A percentile compares a stretch with the other conserved stretches of the same genome.
These are phyloP conservation scores for Leishmania mexicana DNA, from an alignment of 208 protist species.

Conservation along the genomic window DNA sequence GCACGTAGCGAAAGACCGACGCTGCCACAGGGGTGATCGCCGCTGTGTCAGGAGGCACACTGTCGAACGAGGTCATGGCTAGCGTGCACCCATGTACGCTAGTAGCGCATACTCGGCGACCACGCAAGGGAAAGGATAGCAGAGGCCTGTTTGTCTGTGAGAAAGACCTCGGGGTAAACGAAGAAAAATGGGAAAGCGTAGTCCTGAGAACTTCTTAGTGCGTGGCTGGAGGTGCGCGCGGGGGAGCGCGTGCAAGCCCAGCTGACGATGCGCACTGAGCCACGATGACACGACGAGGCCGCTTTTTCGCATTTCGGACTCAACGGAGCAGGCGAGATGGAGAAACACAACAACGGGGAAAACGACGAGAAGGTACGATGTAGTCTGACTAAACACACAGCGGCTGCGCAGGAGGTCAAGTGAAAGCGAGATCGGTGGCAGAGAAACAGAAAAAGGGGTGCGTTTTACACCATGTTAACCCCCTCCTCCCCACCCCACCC, in stretches of 20 bases:
- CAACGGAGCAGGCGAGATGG: background rate
- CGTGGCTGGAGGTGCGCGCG: background rate
- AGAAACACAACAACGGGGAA: background rate
- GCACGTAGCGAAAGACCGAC: constrained; percentile 12
- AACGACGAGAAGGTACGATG: background rate
- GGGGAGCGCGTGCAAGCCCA: background rate
- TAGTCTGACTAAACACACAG: background rate
- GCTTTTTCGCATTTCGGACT: background rate
- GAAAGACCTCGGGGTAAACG: background rate
- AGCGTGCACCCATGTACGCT: background rate
- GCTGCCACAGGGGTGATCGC: constrained; percentile 18
- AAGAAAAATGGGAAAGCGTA: background rate
- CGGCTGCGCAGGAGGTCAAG: background rate
- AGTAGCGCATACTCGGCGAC: background rate
- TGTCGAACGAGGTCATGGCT: constrained; percentile 24
- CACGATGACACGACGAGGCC: background rate
- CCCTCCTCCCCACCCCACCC: background rate
- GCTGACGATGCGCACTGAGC: background rate
- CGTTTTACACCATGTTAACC: background rate
- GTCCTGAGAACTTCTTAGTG: background rate
- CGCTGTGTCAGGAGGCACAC: constrained; percentile 22
- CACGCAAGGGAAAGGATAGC: background rate
- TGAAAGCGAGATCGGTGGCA: background rate
- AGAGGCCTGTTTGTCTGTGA: background rate
- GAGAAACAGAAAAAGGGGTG: background rate